Evolutionary conservation across 2,329 filamentous ascomycete species (phyloP), one percentile per base, ranked within the genome.

Genomic region (Metarhizium guizhouense): DNA sequence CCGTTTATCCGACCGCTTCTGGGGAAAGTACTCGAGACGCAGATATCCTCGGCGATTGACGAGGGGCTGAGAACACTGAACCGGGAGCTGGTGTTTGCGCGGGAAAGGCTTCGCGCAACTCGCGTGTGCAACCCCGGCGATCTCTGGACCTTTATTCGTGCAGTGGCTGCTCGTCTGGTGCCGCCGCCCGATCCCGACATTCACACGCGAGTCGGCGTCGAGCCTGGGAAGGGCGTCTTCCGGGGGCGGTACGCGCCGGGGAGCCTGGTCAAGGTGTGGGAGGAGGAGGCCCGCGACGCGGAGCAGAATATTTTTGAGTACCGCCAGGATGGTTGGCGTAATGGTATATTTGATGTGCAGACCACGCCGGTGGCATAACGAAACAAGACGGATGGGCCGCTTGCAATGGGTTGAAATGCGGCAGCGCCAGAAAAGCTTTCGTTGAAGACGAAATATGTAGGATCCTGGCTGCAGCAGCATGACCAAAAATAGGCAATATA

Each of bases 231-330:
- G 4, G 80, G 80, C 11, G 74, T 93, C 0, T 97, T 97, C 75
- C 84, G 84, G 62, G 89, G 87, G 4, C 81, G 90, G 2, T 96
- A 96, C 72, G 86, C 93, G 1, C 93, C 93, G 0, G 92, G 90
- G 0, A 96, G 91, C 69, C 75, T 96, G 30, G 88, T 94, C 53
- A 91, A 88, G 72, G 71, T 95, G n/a, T 96, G 90, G 90, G 83
- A 93, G 61, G 86, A 91, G 60, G 87, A 95, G 71, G 90, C 83
- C 0, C 72, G 76, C 25, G 76, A 78, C 58, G 90, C 89, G 0
- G 78, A 78, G 20, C 88, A 95, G 69, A 79, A 84, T 45, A 82
- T 95, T 42, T 84, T 92, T 60, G 87, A 93, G 60, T 85, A 84
- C 65, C 81, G 85, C 55, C 75, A 75, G 50, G 84, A 80, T 16